These are phyloP conservation scores for Xylaria telfairii DNA, from an alignment of 495 filamentous ascomycete species.

Conservation along the genomic window DNA sequence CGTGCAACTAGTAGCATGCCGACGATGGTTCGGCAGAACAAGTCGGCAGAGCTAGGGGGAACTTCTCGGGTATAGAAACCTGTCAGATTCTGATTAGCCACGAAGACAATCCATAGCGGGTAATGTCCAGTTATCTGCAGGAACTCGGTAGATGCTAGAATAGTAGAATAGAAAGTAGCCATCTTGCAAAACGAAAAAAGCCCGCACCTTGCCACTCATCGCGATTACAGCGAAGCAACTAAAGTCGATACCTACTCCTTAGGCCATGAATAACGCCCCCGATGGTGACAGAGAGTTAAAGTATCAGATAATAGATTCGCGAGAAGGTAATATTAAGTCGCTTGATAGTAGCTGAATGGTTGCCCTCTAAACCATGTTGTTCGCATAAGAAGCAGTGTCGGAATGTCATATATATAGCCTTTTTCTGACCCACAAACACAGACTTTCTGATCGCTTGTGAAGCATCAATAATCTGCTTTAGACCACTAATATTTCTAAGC, in stretches of 20 bases:
- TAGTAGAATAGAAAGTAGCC: too few species aligned
- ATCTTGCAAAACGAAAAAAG: background rate
- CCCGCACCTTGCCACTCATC: background rate
- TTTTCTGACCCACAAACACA: background rate
- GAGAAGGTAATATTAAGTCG: background rate
- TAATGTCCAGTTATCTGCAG: too few species aligned
- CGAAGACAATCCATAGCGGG: background rate
- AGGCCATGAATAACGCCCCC: background rate
- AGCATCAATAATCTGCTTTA: slow-evolving; percentile 6
- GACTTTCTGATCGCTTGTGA: background rate
- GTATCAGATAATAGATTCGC: background rate
- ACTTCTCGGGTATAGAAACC: background rate
- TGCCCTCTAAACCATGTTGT: background rate
- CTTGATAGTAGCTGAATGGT: background rate
- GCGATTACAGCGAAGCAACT: background rate
- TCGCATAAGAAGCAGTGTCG: background rate
- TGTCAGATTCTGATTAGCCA: background rate
- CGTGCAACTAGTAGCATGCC: background rate
- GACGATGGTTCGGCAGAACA: too few species aligned
- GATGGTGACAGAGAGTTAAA: background rate
- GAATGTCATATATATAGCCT: slow-evolving; percentile 1
- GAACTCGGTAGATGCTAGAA: background rate
- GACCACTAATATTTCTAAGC: background rate
- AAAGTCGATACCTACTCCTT: background rate
- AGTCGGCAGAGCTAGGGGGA: background rate